Conservation (phyloP, 2,329 filamentous ascomycete species). For the Scedosporium apiospermum region DNA sequence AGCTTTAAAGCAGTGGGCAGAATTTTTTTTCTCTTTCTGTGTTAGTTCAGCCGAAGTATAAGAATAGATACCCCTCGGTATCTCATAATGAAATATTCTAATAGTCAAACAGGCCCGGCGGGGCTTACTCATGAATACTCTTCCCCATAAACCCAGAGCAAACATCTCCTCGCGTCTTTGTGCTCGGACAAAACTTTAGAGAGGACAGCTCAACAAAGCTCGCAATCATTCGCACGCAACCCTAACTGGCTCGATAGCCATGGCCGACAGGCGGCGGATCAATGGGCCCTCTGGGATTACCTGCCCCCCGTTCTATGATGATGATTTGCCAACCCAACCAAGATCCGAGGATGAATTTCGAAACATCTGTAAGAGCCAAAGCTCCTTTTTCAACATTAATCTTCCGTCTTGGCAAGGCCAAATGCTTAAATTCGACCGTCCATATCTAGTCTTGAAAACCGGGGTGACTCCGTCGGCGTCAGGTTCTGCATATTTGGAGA, state of each 20-base stretch:
- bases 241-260: conserved; percentile 21
- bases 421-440: background rate
- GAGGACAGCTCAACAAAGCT: too few species aligned
- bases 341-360: conserved; percentile 63
- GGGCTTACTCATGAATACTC: too few species aligned
- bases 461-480: conserved; percentile 88
- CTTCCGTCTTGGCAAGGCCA: too few species aligned
- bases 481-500: conserved; percentile 79
- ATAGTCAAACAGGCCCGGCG: too few species aligned
- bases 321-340: conserved; percentile 36
- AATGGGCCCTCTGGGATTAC: conserved; percentile 81
- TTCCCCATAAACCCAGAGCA: too few species aligned
- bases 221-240: background rate
- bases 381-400: background rate
- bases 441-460: conserved; percentile 66
- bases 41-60: too few species aligned
- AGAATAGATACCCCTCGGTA: too few species aligned
- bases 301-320: conserved; percentile 60
- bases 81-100: too few species aligned
- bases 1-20: too few species aligned
- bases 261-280: conserved; percentile 80
- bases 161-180: too few species aligned
- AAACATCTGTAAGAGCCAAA: conserved; percentile 64
- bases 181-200: too few species aligned
- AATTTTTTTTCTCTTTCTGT: too few species aligned